phyloP scores from a whole-genome alignment of 345 rosid species.

The Lepidium aucheri region DNA sequence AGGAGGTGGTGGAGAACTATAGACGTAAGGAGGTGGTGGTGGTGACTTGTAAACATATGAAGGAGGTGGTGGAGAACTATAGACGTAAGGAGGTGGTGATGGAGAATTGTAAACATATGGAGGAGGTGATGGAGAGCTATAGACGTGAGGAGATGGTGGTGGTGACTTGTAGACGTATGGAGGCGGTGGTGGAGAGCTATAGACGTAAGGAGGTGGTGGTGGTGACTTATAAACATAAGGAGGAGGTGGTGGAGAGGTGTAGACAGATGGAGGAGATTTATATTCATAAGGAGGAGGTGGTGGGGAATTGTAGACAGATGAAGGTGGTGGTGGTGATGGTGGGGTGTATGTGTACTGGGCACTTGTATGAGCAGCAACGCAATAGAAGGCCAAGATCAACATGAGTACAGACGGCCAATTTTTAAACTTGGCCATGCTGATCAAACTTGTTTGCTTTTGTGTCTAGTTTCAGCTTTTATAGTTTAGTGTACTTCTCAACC shows the following conservation, averaged over 20 bases:
- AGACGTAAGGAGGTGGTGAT: no score
- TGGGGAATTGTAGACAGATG: background rate
- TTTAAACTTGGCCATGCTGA: background rate
- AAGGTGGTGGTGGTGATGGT: background rate
- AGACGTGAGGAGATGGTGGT: no score
- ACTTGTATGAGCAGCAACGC: background rate
- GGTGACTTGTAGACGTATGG: background rate
- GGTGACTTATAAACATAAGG: background rate
- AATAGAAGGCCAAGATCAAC: background rate
- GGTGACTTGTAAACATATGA: no score
- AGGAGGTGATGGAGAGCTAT: no score
- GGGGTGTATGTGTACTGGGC: slow-evolving; percentile 1
- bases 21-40: no score
- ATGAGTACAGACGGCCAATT: background rate
- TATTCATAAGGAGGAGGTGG: background rate
- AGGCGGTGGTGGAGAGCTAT: background rate
- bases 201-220: no score
- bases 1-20: no score
- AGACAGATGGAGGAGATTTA: no score
- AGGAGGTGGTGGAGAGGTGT: background rate
- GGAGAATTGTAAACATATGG: no score
- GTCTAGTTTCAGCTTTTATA: background rate
- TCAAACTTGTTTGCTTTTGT: background rate
- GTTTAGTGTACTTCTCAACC: background rate
- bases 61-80: no score